Evolutionary conservation across 768 basidiomycete genomes (phyloP), one percentile per base, ranked within the genome.

Genomic region (Boletus tylopilopsis): DNA sequence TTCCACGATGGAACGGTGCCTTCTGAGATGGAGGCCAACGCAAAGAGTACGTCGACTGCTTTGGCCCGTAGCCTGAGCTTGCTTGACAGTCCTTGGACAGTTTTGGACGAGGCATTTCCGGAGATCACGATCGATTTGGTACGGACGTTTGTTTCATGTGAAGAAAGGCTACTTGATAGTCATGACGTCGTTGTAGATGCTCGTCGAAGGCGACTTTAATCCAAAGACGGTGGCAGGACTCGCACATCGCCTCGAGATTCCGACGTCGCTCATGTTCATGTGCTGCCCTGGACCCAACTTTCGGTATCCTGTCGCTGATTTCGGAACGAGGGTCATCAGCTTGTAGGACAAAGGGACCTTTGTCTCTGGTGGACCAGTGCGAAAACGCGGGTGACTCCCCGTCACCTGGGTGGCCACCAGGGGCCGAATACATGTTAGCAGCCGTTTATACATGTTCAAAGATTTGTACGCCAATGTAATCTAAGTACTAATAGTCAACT

Each of bases 11-110:
- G 67, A 21, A 78, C 77, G 25, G 71, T 82, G 22, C 87, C 87
- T 1, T 82, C 82, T 0, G 87, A 90, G 58, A 66, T 90, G 56
- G 85, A 84, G 61, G 83, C 85, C 5, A 90, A 88, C 58, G 73
- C 77, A 27, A 85, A 80, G 61, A 81, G 82, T 81, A 44, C 21
- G 71, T 60, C 19, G 33, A 24, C 2, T n/a, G n/a, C n/a, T n/a
- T n/a, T n/a, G n/a, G n/a, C n/a, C n/a, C n/a, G n/a, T n/a, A n/a
- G n/a, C 13, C 12, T 5, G 21, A 22, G 4, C 12, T 8, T 41
- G 19, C 22, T 18, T 55, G 11, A 62, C 37, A 32, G 23, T 30
- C 6, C 3, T 8, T 21, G 47, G 6, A 19, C 46, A 79, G 76
- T 81, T 44, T 62, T 82, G 25, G 80, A 84, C 50, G 80, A 84